These are phyloP conservation scores for Auriscalpium orientale DNA, from an alignment of 768 basidiomycete genomes.

Conservation along the genomic window DNA sequence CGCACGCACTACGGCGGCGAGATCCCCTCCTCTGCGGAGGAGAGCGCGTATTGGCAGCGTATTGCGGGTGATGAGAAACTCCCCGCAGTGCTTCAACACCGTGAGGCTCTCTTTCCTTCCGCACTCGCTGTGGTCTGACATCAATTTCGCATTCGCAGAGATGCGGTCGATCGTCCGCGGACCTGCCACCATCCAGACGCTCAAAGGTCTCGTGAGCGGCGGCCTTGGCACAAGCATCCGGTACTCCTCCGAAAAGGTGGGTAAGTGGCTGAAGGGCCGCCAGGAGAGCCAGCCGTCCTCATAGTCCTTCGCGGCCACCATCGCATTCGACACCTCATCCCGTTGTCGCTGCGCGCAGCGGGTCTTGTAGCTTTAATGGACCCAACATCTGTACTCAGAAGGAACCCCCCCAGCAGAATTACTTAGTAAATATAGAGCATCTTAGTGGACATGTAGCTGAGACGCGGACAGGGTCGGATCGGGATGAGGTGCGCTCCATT, in stretches of 20 bases:
- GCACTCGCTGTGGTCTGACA: not conserved
- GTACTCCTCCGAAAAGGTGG: slow-evolving; percentile 69
- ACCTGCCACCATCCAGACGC: slow-evolving; percentile 76
- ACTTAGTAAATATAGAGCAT: no score
- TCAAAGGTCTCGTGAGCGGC: slow-evolving; percentile 82
- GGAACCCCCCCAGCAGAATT: no score
- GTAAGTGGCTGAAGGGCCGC: slow-evolving; percentile 69
- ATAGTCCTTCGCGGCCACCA: not conserved
- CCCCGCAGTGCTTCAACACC: slow-evolving; percentile 42
- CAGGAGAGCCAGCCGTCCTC: slow-evolving; percentile 36
- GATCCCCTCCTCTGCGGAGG: slow-evolving; percentile 39
- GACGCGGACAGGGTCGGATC: no score
- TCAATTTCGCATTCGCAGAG: slow-evolving; percentile 36
- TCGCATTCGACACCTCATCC: no score
- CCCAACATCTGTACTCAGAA: no score
- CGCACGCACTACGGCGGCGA: slow-evolving; percentile 39
- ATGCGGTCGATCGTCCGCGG: slow-evolving; percentile 70
- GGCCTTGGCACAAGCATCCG: slow-evolving; percentile 72
- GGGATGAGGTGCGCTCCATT: no score
- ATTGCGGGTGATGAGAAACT: slow-evolving; percentile 60
- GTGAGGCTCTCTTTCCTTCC: slow-evolving; percentile 24
- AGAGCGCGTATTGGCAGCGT: slow-evolving; percentile 67
- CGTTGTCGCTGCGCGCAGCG: no score
- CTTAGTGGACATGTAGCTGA: no score
- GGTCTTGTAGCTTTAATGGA: no score